A percentile compares a stretch with the other conserved stretches of the same genome.
These are phyloP conservation scores for Multifurca ochricompacta DNA, from an alignment of 768 basidiomycete genomes.

Conservation along the genomic window DNA sequence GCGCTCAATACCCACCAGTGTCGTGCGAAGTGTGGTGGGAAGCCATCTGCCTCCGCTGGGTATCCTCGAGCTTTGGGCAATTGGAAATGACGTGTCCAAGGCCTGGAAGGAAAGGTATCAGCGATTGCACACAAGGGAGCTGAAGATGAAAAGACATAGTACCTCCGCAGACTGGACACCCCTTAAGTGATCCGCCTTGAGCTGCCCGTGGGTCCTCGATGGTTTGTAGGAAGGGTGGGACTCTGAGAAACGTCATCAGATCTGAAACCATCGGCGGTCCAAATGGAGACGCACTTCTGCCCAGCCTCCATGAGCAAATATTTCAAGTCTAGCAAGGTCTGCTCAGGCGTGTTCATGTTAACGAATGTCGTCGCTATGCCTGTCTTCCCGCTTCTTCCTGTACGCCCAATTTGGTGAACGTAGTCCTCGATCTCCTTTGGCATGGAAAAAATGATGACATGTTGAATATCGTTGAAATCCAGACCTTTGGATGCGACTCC, in stretches of 20 bases:
- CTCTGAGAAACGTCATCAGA: conserved; percentile 40
- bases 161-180: conserved; percentile 97
- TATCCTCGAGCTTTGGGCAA: conserved; percentile 95
- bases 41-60: conserved; percentile 84
- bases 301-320: conserved; percentile 96
- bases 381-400: conserved; percentile 95
- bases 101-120: conserved; percentile 37
- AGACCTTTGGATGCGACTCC: conserved; percentile 97
- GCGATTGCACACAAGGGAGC: neutral
- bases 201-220: conserved; percentile 86
- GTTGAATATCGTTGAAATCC: conserved; percentile 98
- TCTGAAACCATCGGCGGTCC: neutral
- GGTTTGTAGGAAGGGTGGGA: conserved; percentile 84
- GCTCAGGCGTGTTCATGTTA: conserved; percentile 95
- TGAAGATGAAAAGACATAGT: conserved; percentile 18
- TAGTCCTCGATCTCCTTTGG: conserved; percentile 99
- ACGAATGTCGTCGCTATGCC: conserved; percentile 99
- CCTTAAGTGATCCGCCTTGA: conserved; percentile 70
- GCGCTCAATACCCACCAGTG: conserved; percentile 40
- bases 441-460: conserved; percentile 99
- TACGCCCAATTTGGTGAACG: conserved; percentile 98
- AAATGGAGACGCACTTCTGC: conserved; percentile 66
- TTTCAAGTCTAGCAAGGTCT: conserved; percentile 93
- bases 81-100: conserved; percentile 91
- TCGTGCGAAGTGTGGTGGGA: conserved; percentile 66